Evolutionary conservation across 164 flowering plant species (phyloP).

Genomic region (Magnolia kwangsiensis): DNA sequence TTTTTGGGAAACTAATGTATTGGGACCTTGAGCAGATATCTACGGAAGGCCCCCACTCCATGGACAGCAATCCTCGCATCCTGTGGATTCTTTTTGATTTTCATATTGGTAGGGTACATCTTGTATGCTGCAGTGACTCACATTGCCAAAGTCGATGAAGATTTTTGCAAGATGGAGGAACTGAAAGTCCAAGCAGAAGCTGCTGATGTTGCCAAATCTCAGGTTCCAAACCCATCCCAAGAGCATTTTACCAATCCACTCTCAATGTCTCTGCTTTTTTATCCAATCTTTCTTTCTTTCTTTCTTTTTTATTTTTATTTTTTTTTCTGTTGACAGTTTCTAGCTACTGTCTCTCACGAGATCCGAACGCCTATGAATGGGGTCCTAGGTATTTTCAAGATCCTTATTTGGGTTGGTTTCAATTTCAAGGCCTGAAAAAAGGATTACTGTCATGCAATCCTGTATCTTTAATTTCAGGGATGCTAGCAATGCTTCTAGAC

Average conservation of each 20-base stretch:
- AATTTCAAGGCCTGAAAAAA: not conserved
- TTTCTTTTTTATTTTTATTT: too few species aligned
- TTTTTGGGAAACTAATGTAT: slow-evolving; percentile 7
- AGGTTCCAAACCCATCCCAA: slow-evolving; percentile 40
- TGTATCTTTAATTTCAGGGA: slow-evolving; percentile 43
- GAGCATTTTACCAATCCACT: not conserved
- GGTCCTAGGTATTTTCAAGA: slow-evolving; percentile 61
- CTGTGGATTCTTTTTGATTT: slow-evolving; percentile 56
- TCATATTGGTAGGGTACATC: slow-evolving; percentile 62
- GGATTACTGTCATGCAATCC: not conserved
- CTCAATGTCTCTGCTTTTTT: slow-evolving; percentile 1
- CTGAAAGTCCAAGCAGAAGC: slow-evolving; percentile 88
- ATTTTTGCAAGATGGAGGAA: slow-evolving; percentile 70
- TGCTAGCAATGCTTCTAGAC: slow-evolving; percentile 83
- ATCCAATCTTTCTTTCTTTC: slow-evolving; percentile 11
- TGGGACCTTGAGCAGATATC: slow-evolving; percentile 46
- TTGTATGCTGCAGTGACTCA: slow-evolving; percentile 60
- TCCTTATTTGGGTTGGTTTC: not conserved
- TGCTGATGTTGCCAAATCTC: slow-evolving; percentile 94
- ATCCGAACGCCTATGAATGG: slow-evolving; percentile 98
- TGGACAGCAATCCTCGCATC: slow-evolving; percentile 65
- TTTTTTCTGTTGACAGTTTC: slow-evolving; percentile 53
- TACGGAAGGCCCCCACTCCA: slow-evolving; percentile 60
- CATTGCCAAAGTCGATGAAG: slow-evolving; percentile 84
- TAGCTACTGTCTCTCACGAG: slow-evolving; percentile 97